Percentiles rank a stretch among this genome's conserved stretches.
Conservation (phyloP, 106 monocot species). For the Phalaenopsis aphrodite region DNA sequence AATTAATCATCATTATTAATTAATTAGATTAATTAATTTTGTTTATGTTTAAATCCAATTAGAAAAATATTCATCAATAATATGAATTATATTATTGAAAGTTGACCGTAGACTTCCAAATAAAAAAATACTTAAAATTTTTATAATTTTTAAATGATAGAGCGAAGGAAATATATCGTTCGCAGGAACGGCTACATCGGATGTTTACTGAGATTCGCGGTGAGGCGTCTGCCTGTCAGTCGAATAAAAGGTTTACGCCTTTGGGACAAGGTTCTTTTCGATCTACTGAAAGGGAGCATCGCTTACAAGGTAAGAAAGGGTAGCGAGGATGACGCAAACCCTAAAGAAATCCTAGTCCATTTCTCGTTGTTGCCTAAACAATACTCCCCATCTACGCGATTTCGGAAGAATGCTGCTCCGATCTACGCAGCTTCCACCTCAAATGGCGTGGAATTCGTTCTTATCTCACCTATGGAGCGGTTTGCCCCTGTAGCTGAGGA, state of each 20-base stretch:
- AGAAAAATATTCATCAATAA: too few relatives aligned
- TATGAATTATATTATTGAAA: too few relatives aligned
- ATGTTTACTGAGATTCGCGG: slow-evolving; percentile 3
- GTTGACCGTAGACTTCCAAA: too few relatives aligned
- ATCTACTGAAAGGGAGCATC: slow-evolving; percentile 12
- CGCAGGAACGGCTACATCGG: too few relatives aligned
- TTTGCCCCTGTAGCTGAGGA: slow-evolving; percentile 5
- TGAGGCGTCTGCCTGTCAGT: not conserved
- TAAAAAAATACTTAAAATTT: too few relatives aligned
- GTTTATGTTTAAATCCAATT: too few relatives aligned
- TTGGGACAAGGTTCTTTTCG: slow-evolving; percentile 9
- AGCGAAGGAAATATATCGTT: too few relatives aligned
- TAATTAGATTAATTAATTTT: too few relatives aligned
- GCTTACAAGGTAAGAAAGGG: slow-evolving; percentile 40
- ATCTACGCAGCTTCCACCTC: slow-evolving; percentile 14
- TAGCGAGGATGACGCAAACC: slow-evolving; percentile 12
- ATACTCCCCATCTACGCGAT: not conserved
- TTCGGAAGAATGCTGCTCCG: slow-evolving; percentile 12
- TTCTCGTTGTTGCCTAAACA: slow-evolving; percentile 4
- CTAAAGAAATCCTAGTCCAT: slow-evolving; percentile 16
- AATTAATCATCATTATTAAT: too few relatives aligned
- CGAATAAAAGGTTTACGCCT: not conserved
- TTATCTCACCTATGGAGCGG: not conserved
- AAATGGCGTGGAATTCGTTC: slow-evolving; percentile 12
- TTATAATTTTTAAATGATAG: too few relatives aligned